Base-by-base conservation (phyloP, 495 filamentous ascomycete genomes). In the Penicillium chermesinum region DNA sequence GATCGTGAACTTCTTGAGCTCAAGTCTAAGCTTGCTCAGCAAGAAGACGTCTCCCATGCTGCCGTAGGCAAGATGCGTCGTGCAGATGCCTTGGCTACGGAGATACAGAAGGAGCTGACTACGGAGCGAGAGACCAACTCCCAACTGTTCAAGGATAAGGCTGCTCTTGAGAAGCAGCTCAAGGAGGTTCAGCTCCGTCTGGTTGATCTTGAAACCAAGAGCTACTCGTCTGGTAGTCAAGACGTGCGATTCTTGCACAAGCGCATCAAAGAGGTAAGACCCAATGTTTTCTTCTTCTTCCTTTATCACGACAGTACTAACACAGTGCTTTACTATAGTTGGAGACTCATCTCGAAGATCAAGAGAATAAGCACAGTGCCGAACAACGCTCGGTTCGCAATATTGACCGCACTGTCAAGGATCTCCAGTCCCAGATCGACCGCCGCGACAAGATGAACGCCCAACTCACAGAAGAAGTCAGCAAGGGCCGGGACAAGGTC, bases 51-150 rank as follows among this genome's bases (percentile, higher is more conserved):
- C 20, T 90, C 89, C 15, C 78, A 86, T 2, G 93, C 93, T 2
- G 93, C 93, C 0, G 85, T 97, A 38, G 91, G 89, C 60, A 97
- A 97, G 74, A 98, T 98, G 93, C 79, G 93, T n/a, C 84, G 91
- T 10, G 90, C 94, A 0, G 93, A 98, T 60, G 88, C 89, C 32
- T 72, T 98, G 13, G 82, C 82, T 1, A 80, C 81, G 14, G 94
- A 98, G 68, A 85, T 93, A 49, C 91, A 97, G 62, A 95, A 94
- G 67, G 93, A 98, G 58, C 87, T 97, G 37, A 84, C 84, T n/a
- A 83, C 80, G 12, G 93, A 96, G 63, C 80, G 93, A 14, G 94
- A 98, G 55, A 75, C 77, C 35, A 91, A 85, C 55, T 83, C 84
- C 12, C 82, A 84, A 48, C 76, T 98, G 38, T 86, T 93, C 72